These are phyloP conservation scores for Pleodorina starrii DNA, from an alignment of 139 green algal genomes.

Conservation along the genomic window DNA sequence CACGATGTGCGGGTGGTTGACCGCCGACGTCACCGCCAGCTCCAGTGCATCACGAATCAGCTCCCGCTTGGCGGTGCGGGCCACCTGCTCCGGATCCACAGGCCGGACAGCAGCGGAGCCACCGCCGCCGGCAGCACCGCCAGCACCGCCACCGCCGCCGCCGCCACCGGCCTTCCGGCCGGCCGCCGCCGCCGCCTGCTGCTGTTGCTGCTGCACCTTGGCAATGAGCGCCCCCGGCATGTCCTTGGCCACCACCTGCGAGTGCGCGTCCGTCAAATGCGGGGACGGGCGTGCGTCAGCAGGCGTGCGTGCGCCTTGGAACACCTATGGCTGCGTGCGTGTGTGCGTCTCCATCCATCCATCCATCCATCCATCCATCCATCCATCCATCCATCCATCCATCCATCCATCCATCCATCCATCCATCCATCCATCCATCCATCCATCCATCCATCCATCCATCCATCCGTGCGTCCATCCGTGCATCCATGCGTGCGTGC, in stretches of 20 bases:
- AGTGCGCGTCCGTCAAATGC: too few relatives aligned
- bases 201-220: constrained; percentile 40
- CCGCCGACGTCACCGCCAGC: constrained; percentile 31
- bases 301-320: too few relatives aligned
- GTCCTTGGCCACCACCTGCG: constrained; percentile 40
- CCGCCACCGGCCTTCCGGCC: background rate
- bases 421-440: too few relatives aligned
- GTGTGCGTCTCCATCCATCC: too few relatives aligned
- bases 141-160: background rate
- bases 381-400: too few relatives aligned
- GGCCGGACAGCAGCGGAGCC: background rate
- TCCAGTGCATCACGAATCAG: constrained; percentile 44
- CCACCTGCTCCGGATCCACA: constrained; percentile 23
- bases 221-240: constrained; percentile 27
- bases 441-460: too few relatives aligned
- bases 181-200: background rate
- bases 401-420: too few relatives aligned
- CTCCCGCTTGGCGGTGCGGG: constrained; percentile 34
- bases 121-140: background rate
- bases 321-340: too few relatives aligned
- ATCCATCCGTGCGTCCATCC: too few relatives aligned
- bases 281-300: too few relatives aligned
- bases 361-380: too few relatives aligned
- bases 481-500: too few relatives aligned
- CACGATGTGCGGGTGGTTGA: constrained; percentile 43